Base-by-base conservation (phyloP, 228 moss, liverwort and hornwort species). In the Sphagnum magellanicum region DNA sequence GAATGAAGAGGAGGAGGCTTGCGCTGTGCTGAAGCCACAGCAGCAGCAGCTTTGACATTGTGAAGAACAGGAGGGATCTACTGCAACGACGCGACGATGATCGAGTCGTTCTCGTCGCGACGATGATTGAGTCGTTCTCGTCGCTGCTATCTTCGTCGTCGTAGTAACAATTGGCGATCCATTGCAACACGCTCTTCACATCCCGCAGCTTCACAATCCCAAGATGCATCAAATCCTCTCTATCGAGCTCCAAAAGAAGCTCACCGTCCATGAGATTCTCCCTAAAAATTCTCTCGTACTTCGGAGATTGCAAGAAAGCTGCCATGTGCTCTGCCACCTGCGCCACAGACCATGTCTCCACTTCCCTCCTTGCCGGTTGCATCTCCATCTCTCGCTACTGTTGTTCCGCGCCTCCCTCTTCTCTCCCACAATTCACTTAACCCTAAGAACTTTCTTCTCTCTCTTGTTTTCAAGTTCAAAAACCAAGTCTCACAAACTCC, bases 301-400 rank as follows among this genome's bases (percentile, higher is more conserved):
- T 49, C 48, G 12, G 12, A 49, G 32, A 48, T 47, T 49, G 9
- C 46, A 64, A 49, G 16, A 64, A 64, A 10, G 14, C 46, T 49
- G 64, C 64, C 5, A 64, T 49, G 8, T 64, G 64, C 48, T 64
- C 64, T 47, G 64, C 64, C 64, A 64, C 64, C 48, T 64, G 48
- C 32, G 8, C 50, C 48, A 4, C 48, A 13, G 64, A 8, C 64
- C 64, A 64, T 48, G 48, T 47, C 49, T 8, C 10, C 13, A 64
- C 64, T 49, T 64, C 49, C 6, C 11, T 49, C 47, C 64, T 47
- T 4, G 64, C 7, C 5, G 64, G 64, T 48, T 64, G 50, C 13
- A 10, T 49, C 47, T 64, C 64, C 64, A 64, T 64, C 32, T 32
- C 32, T 32, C 32, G 32, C 32, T 32, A 3, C 32, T 32, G 32